These are phyloP conservation scores for Corymbia citriodora DNA, from an alignment of 441 rosid species.

Conservation along the genomic window DNA sequence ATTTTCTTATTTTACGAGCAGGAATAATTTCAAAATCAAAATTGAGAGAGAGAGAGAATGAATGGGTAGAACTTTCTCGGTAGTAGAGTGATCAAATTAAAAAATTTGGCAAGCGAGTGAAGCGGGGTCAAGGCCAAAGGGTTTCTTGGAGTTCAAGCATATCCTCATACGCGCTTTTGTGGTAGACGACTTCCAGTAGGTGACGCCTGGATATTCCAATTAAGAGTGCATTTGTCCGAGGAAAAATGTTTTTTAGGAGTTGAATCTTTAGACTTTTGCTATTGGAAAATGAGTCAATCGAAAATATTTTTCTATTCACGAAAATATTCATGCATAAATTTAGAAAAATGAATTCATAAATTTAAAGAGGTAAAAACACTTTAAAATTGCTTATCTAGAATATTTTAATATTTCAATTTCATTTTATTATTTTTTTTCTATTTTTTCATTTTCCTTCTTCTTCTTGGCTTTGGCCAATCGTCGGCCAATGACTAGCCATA, in stretches of 20 bases:
- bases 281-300: fast-evolving
- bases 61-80: neutral
- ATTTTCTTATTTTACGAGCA: neutral
- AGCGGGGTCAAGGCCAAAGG: neutral
- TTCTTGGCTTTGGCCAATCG: too few species aligned
- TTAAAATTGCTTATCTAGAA: too few species aligned
- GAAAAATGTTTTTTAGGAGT: too few species aligned
- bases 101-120: neutral
- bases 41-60: neutral
- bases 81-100: neutral
- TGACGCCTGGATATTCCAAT: fast-evolving
- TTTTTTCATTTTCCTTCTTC: too few species aligned
- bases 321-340: fast-evolving
- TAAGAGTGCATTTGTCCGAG: too few species aligned
- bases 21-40: neutral
- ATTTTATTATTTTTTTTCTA: too few species aligned
- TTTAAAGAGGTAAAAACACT: too few species aligned
- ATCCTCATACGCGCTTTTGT: neutral
- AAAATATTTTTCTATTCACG: fast-evolving
- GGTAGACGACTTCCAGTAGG: fast-evolving
- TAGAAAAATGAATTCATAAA: too few species aligned
- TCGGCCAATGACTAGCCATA: fast-evolving
- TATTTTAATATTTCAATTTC: too few species aligned
- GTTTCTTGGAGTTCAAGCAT: neutral
- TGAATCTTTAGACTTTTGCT: fast-evolving